These are phyloP conservation scores for Davidsoniella australis DNA, from an alignment of 2,329 filamentous ascomycete species.

Conservation along the genomic window DNA sequence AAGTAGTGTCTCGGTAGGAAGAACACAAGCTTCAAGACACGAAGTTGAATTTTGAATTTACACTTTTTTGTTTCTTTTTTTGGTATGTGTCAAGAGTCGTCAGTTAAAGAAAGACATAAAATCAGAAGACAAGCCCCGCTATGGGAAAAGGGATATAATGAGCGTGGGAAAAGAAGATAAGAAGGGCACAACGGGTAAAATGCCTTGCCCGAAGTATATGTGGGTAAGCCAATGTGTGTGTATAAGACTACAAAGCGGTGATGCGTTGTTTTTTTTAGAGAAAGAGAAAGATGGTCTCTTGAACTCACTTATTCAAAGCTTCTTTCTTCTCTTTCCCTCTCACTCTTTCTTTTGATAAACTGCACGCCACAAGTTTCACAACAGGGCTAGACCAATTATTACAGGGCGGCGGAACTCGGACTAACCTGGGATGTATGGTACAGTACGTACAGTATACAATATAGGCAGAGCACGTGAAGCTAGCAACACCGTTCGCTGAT, in stretches of 20 bases:
- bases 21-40: slow-evolving; percentile 1
- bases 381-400: slow-evolving; percentile 4
- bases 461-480: not conserved
- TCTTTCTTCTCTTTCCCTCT: not conserved
- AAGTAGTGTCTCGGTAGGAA: slow-evolving; percentile 1
- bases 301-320: no score
- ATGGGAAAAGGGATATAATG: not conserved
- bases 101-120: not conserved
- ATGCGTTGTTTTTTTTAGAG: not conserved
- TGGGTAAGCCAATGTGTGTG: no score
- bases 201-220: no score
- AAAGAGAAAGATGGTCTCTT: not conserved
- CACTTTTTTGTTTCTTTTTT: not conserved
- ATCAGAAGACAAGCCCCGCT: not conserved
- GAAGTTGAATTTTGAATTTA: not conserved
- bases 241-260: no score
- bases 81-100: not conserved
- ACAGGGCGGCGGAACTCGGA: slow-evolving; percentile 2
- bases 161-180: not conserved
- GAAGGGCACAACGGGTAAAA: not conserved
- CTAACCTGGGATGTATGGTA: slow-evolving; percentile 1
- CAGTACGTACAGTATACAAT: not conserved
- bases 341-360: slow-evolving; percentile 1
- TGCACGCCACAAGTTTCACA: slow-evolving; percentile 5
- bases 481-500: not conserved